A percentile compares a stretch with the other conserved stretches of the same genome.
These are phyloP conservation scores for Cystobasidiopsis lactophilus DNA, from an alignment of 768 basidiomycete genomes.

Conservation along the genomic window DNA sequence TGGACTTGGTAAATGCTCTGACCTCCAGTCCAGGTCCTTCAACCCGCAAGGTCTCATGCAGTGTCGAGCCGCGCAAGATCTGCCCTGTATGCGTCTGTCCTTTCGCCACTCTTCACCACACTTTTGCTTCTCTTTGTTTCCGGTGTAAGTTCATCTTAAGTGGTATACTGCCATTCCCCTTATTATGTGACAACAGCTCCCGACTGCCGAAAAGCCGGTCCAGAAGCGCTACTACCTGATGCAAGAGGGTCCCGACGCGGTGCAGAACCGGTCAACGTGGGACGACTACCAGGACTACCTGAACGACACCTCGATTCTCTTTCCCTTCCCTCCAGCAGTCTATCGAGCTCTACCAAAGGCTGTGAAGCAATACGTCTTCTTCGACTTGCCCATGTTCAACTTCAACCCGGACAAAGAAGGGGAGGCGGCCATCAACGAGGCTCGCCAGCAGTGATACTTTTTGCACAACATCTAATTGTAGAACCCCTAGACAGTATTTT, in stretches of 20 bases:
- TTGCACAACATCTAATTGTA: no score
- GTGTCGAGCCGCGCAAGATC: constrained; percentile 29
- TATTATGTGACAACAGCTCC: no score
- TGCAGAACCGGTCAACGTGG: constrained; percentile 19
- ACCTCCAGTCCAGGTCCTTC: constrained; percentile 37
- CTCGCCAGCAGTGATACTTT: no score
- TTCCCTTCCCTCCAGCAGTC: constrained; percentile 38
- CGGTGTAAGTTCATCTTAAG: no score
- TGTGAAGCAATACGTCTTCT: constrained; percentile 36
- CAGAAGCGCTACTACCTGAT: constrained; percentile 39
- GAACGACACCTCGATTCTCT: constrained; percentile 36
- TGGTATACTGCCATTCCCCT: no score
- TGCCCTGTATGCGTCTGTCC: constrained; percentile 40
- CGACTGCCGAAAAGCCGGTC: constrained; percentile 44
- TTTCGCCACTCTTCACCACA: constrained; percentile 44
- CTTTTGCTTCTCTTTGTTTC: constrained; percentile 48
- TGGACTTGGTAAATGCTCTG: no score
- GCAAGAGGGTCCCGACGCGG: constrained; percentile 28
- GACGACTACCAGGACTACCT: constrained; percentile 37
- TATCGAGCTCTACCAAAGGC: constrained; percentile 34
- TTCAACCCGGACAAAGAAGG: constrained; percentile 38
- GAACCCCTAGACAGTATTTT: no score
- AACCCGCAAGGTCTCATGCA: constrained; percentile 34
- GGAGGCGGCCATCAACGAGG: constrained; percentile 27
- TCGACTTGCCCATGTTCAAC: constrained; percentile 42